phyloP scores from a whole-genome alignment of 75 land plant genomes.

The Isoetes taiwanensis region DNA sequence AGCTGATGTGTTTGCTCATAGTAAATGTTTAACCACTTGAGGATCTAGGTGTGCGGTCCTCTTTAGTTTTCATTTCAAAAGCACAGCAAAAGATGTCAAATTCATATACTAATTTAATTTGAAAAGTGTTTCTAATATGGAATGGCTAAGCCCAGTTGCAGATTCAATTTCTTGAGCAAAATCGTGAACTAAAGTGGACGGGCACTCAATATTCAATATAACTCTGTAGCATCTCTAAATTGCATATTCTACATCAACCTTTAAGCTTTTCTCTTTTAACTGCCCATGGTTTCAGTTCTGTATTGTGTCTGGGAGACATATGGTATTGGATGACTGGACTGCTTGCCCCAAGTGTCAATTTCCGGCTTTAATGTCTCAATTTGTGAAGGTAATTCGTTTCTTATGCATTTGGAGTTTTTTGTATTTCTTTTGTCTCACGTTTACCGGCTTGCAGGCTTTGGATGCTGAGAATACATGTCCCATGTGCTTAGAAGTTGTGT shows the following conservation, averaged over 20 bases:
- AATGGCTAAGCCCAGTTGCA: not conserved
- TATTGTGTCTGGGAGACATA: constrained; percentile 27
- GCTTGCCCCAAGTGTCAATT: constrained; percentile 28
- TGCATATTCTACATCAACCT: not conserved
- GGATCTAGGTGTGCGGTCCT: no score
- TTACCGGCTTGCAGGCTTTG: constrained; percentile 6
- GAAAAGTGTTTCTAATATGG: not conserved
- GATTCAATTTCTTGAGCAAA: not conserved
- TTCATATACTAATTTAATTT: no score
- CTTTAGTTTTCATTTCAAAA: no score
- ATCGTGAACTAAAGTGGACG: not conserved
- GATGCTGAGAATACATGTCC: constrained; percentile 20
- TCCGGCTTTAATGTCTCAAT: constrained; percentile 19
- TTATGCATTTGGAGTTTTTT: not conserved
- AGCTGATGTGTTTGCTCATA: no score
- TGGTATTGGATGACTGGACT: constrained; percentile 29
- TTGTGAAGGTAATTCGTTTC: constrained; percentile 11
- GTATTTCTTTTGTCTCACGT: not conserved
- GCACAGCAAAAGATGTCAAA: no score
- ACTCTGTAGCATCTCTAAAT: not conserved
- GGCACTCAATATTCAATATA: not conserved
- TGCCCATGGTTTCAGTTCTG: constrained; percentile 10
- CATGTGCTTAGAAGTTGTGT: constrained; percentile 11
- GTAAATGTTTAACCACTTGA: no score
- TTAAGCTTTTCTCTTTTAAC: not conserved